Percentiles rank a stretch among this genome's conserved stretches.
These are phyloP conservation scores for Rutidosis leptorrhynchoides DNA, from an alignment of 129 eudicot genomes.

Conservation along the genomic window DNA sequence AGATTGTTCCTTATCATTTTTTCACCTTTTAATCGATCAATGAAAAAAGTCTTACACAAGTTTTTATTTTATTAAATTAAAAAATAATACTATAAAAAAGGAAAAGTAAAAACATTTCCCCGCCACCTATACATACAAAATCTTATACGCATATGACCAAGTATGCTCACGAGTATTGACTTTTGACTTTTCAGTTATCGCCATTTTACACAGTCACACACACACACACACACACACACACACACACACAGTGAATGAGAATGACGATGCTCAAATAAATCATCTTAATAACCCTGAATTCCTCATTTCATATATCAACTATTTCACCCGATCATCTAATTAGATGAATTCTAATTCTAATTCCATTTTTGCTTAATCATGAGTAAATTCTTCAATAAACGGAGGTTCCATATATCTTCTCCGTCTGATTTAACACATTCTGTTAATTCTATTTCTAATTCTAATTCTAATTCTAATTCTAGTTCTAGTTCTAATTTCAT, in stretches of 20 bases:
- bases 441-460: background rate
- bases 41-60: too few relatives aligned
- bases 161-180: constrained; percentile 40
- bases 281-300: background rate
- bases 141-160: constrained; percentile 26
- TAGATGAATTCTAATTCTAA: too few relatives aligned
- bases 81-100: too few relatives aligned
- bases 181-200: constrained; percentile 33
- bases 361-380: constrained; percentile 4
- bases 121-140: constrained; percentile 16
- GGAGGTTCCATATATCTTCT: constrained; percentile 33
- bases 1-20: too few relatives aligned
- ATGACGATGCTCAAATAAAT: too few relatives aligned
- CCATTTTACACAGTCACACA: constrained; percentile 17
- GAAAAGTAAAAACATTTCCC: too few relatives aligned
- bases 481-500: background rate
- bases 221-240: too few relatives aligned
- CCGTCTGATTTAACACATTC: constrained; percentile 37
- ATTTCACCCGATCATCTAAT: background rate
- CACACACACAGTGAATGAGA: too few relatives aligned
- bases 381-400: constrained; percentile 33
- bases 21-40: too few relatives aligned
- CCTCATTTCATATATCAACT: background rate
- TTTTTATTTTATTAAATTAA: too few relatives aligned
- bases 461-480: constrained; percentile 2